Conservation (phyloP, 169 alveolate genomes). For the Plasmodium ovale region DNA sequence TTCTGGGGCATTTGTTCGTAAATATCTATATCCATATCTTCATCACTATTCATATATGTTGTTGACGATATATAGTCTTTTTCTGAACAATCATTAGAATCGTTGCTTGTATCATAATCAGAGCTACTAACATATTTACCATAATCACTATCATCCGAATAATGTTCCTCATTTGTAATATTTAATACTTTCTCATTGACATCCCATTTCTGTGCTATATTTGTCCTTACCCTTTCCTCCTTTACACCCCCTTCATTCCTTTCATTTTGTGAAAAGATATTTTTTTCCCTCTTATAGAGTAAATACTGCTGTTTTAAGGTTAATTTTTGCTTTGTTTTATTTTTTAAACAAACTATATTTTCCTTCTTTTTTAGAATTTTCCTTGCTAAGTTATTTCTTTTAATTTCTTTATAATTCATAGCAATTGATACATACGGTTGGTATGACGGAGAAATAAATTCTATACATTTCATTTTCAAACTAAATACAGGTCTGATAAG, state of each 20-base stretch:
- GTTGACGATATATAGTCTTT: conserved; percentile 22
- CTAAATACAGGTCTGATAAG: conserved; percentile 97
- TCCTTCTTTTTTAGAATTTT: conserved; percentile 47
- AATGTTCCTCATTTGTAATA: not conserved
- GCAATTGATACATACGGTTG: conserved; percentile 96
- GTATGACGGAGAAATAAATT: conserved; percentile 97
- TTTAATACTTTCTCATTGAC: conserved; percentile 19
- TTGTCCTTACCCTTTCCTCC: not conserved
- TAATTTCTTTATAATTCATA: conserved; percentile 78
- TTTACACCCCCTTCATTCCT: not conserved
- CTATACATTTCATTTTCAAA: conserved; percentile 91
- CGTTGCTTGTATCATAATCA: conserved; percentile 44
- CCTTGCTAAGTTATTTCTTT: conserved; percentile 53
- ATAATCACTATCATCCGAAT: not conserved
- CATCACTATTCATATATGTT: conserved; percentile 69
- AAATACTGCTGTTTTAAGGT: conserved; percentile 57
- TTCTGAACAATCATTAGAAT: not conserved
- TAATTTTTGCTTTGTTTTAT: conserved; percentile 1
- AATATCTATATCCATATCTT: conserved; percentile 62
- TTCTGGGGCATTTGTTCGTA: conserved; percentile 87
- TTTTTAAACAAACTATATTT: conserved; percentile 5
- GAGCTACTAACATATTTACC: conserved; percentile 35
- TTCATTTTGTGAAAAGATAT: not conserved
- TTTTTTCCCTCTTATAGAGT: conserved; percentile 15
- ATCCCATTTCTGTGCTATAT: not conserved